Percentiles rank a stretch among this genome's conserved stretches.
Conservation (phyloP, 2,329 filamentous ascomycete genomes). For the Colletotrichum cereale region DNA sequence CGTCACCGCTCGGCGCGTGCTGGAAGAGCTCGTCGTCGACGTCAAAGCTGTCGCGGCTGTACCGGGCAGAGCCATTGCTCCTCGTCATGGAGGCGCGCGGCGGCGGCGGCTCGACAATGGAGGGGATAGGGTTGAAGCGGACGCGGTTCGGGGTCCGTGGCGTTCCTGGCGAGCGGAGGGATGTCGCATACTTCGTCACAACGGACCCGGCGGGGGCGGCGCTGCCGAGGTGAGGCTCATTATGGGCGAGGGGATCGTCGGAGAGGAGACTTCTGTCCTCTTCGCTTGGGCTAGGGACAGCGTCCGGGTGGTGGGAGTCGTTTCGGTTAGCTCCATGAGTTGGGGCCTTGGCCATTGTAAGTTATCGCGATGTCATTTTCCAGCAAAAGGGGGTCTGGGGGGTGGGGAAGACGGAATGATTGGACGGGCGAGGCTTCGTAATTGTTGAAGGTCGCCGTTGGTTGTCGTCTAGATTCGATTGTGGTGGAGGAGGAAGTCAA, state of each 20-base stretch:
- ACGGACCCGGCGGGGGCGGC: conserved; percentile 27
- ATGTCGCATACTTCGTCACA: conserved; percentile 28
- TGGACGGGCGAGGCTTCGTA: conserved; percentile 5
- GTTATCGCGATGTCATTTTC: conserved; percentile 42
- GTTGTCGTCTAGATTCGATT: conserved; percentile 3
- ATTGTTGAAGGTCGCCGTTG: not conserved
- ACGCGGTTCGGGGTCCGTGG: conserved; percentile 79
- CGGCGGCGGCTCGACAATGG: conserved; percentile 50
- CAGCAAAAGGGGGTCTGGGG: conserved; percentile 7
- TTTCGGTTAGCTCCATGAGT: conserved; percentile 39
- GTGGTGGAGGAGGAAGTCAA: not conserved
- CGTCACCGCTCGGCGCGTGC: conserved; percentile 30
- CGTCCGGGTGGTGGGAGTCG: conserved; percentile 39
- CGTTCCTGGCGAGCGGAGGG: conserved; percentile 51
- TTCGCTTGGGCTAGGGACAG: conserved; percentile 34
- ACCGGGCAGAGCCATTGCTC: conserved; percentile 34
- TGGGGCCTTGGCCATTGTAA: conserved; percentile 43
- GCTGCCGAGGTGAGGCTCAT: conserved; percentile 30
- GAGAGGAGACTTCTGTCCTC: conserved; percentile 45
- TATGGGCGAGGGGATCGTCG: conserved; percentile 41
- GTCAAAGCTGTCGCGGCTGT: conserved; percentile 40
- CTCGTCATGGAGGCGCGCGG: conserved; percentile 34
- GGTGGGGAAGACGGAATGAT: not conserved
- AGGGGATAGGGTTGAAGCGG: conserved; percentile 74
- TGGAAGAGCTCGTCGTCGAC: conserved; percentile 40